These are phyloP conservation scores for Herpomyces periplanetae DNA, from an alignment of 2,329 filamentous ascomycete species.

Conservation along the genomic window DNA sequence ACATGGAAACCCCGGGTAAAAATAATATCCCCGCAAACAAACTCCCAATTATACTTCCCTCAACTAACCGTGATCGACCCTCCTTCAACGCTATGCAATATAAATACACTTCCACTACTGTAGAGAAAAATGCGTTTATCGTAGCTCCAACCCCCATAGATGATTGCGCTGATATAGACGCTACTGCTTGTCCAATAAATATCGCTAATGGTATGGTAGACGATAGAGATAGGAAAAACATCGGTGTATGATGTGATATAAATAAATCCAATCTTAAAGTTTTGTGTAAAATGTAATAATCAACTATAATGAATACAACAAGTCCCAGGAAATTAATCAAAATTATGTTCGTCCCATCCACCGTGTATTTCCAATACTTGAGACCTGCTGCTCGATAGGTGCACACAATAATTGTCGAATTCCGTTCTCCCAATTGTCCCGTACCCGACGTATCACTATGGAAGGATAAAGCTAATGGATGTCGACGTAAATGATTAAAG, in stretches of 20 bases:
- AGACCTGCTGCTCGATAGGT: slow-evolving; percentile 77
- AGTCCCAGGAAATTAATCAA: slow-evolving; percentile 82
- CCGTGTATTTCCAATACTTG: slow-evolving; percentile 97
- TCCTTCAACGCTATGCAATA: slow-evolving; percentile 79
- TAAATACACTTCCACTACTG: slow-evolving; percentile 79
- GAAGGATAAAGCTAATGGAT: slow-evolving; percentile 69
- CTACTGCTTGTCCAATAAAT: slow-evolving; percentile 91
- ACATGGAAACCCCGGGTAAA: slow-evolving; percentile 82
- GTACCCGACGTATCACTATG: slow-evolving; percentile 44
- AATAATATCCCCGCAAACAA: slow-evolving; percentile 91
- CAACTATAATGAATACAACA: slow-evolving; percentile 72
- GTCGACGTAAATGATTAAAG: slow-evolving; percentile 59
- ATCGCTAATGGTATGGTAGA: slow-evolving; percentile 91
- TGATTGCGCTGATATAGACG: slow-evolving; percentile 88
- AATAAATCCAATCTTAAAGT: slow-evolving; percentile 25
- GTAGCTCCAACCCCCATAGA: slow-evolving; percentile 92
- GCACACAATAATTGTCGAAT: slow-evolving; percentile 61
- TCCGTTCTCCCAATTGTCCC: slow-evolving; percentile 25
- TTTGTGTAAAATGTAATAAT: slow-evolving; percentile 41
- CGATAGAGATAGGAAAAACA: slow-evolving; percentile 44
- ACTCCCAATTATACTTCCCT: slow-evolving; percentile 85
- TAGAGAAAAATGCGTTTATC: slow-evolving; percentile 93
- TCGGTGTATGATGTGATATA: slow-evolving; percentile 42
- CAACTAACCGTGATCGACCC: slow-evolving; percentile 66
- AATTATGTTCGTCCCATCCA: slow-evolving; percentile 95